Evolutionary conservation across 176 grass and related monocot species (phyloP).

Genomic region (Lolium perenne): DNA sequence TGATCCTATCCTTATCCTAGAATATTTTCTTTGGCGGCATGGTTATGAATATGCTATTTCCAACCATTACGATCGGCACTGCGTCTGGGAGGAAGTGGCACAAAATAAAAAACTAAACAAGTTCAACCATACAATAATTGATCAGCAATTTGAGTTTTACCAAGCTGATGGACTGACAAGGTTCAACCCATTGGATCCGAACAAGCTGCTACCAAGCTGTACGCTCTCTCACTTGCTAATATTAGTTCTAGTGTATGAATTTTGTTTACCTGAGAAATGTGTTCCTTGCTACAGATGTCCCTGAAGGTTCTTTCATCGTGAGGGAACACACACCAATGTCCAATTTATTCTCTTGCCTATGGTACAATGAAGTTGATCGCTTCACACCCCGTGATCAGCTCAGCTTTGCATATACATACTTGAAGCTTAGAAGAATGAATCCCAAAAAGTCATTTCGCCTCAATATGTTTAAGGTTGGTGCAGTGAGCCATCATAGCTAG

Average conservation of each 20-base stretch:
- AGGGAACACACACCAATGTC: slow-evolving; percentile 98
- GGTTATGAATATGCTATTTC: slow-evolving; percentile 97
- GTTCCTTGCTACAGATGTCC: slow-evolving; percentile 73
- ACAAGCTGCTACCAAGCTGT: slow-evolving; percentile 95
- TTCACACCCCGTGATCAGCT: slow-evolving; percentile 97
- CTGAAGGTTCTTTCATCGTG: slow-evolving; percentile 98
- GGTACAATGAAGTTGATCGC: slow-evolving; percentile 97
- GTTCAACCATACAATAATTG: slow-evolving; percentile 95
- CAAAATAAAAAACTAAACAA: slow-evolving; percentile 99
- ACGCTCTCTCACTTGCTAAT: slow-evolving; percentile 48
- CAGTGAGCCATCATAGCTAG: neutral
- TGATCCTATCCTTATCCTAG: slow-evolving; percentile 92
- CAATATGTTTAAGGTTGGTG: slow-evolving; percentile 95
- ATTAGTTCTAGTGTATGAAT: slow-evolving; percentile 34
- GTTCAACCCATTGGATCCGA: slow-evolving; percentile 76
- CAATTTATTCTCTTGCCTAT: slow-evolving; percentile 93
- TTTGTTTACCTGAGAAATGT: slow-evolving; percentile 18
- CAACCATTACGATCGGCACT: slow-evolving; percentile 96
- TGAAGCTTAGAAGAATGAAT: slow-evolving; percentile 95
- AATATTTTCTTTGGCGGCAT: slow-evolving; percentile 97
- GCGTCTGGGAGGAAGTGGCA: slow-evolving; percentile 95
- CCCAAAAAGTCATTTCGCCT: slow-evolving; percentile 72
- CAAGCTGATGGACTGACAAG: slow-evolving; percentile 85
- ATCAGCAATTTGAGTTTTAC: slow-evolving; percentile 99
- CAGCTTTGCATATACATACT: slow-evolving; percentile 99